phyloP scores from a whole-genome alignment of 306 rosid species.

The Psophocarpus tetragonolobus region DNA sequence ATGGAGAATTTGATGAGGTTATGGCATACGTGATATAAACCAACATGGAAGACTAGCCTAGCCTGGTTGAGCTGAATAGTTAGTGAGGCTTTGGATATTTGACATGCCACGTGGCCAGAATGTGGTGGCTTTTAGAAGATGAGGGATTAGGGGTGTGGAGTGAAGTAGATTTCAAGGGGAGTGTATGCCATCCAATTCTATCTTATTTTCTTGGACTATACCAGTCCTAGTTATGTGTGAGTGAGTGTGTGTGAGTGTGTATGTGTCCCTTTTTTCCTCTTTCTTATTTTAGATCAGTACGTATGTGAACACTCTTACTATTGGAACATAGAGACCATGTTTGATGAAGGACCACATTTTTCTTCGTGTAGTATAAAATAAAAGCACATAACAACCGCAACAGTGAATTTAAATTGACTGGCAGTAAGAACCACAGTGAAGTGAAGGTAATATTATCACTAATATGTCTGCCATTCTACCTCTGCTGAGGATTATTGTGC shows the following conservation, averaged over 20 bases:
- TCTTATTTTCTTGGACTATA: constrained; percentile 47
- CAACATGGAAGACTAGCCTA: constrained; percentile 56
- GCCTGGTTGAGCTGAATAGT: constrained; percentile 41
- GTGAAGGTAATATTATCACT: neutral
- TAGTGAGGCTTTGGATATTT: constrained; percentile 60
- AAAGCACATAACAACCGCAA: constrained; percentile 22
- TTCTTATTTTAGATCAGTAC: neutral
- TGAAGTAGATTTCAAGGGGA: constrained; percentile 53
- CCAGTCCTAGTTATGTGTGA: neutral
- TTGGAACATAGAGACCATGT: neutral
- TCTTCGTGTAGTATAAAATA: constrained; percentile 21
- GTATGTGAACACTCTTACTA: neutral
- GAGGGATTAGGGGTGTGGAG: constrained; percentile 76
- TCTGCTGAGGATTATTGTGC: too few species aligned
- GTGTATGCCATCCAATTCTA: constrained; percentile 46
- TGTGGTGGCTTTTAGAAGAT: constrained; percentile 72
- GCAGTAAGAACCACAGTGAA: neutral
- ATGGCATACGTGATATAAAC: constrained; percentile 35
- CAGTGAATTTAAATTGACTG: neutral
- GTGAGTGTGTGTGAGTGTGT: neutral
- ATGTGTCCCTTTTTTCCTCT: neutral
- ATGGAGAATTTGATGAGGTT: constrained; percentile 47
- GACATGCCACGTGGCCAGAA: constrained; percentile 64
- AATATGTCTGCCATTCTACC: neutral
- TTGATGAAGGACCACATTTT: constrained; percentile 46